Evolutionary conservation across 768 basidiomycete species (phyloP), one percentile per base, ranked within the genome.

Genomic region (Pleurotus salmoneostramineus): DNA sequence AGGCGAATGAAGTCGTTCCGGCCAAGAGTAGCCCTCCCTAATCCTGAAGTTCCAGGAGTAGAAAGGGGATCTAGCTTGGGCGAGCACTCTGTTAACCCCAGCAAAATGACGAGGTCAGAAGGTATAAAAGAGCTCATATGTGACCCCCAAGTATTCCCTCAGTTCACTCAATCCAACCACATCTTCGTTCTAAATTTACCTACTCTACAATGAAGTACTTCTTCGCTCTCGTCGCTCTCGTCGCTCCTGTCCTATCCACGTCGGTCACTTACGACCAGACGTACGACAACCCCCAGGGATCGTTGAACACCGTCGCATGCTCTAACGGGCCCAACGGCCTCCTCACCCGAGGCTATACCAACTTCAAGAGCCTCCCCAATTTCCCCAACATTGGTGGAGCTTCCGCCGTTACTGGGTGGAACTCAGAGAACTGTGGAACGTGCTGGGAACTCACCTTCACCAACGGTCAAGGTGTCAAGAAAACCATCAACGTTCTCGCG

Each of bases 321-420:
- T 80, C 78, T 10, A 65, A 81, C 61, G 84, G 85, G 6, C 58
- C 68, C 21, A 71, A 83, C 56, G 85, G 85, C 11, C 71, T 88
- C 17, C 35, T 76, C 11, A 74, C 75, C 2, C 69, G 68, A 15
- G 71, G 70, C 3, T 86, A 73, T 69, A 74, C 69, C 3, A 84
- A 77, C 37, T 81, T 86, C 51, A 74, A 72, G 11, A 69, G 72
- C 37, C 67, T 88, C 32, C 84, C 85, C 2, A 70, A 69, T 47
- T 89, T 85, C 74, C 84, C 86, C 0, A 65, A 73, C 67, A 83
- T 88, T 63, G 85, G 83, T 33, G 85, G 81, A 0, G 80, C 76
- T 0, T 71, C 74, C 12, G 82, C 76, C 37, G 72, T 88, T 57
- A 68, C 67, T 5, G 78, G 77, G 31, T 87, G 71, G 69, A 75